Conservation (phyloP, 805 yeast genomes). For the Zygosaccharomyces siamensis region DNA sequence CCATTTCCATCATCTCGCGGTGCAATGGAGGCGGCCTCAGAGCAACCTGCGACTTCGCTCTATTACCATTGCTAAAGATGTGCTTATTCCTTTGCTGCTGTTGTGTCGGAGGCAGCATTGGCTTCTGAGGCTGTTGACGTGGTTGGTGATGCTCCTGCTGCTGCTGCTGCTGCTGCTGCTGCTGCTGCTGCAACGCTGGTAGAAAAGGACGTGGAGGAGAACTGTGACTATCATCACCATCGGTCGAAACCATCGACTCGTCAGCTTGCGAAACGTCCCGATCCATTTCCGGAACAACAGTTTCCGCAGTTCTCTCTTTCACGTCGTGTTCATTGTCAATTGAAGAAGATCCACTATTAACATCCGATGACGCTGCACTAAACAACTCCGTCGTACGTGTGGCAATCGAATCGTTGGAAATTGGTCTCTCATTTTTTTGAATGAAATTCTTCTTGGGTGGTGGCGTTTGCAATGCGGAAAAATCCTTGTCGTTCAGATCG, state of each 20-base stretch:
- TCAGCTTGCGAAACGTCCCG: background rate
- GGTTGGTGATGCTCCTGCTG: background rate
- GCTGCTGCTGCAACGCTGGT: too few species aligned
- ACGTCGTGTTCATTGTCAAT: constrained; percentile 25
- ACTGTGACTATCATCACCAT: background rate
- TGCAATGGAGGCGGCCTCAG: constrained; percentile 2
- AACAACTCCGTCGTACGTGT: constrained; percentile 30
- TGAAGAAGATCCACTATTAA: constrained; percentile 27
- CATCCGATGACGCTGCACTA: constrained; percentile 29
- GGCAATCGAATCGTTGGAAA: constrained; percentile 32
- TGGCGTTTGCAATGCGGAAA: constrained; percentile 9
- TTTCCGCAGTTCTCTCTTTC: constrained; percentile 3
- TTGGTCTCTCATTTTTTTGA: constrained; percentile 23
- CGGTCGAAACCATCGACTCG: constrained; percentile 3
- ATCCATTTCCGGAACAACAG: background rate
- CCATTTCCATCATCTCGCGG: constrained; percentile 9
- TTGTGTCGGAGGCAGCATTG: background rate
- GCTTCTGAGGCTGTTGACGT: background rate
- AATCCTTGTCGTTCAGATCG: constrained; percentile 4
- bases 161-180: background rate
- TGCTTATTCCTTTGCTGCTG: constrained; percentile 11
- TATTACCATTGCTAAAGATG: constrained; percentile 11
- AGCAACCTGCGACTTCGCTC: constrained; percentile 14
- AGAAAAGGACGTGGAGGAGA: background rate
- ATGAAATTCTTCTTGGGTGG: constrained; percentile 27